Conservation (phyloP, 106 monocot species). For the Phalaenopsis equestris region DNA sequence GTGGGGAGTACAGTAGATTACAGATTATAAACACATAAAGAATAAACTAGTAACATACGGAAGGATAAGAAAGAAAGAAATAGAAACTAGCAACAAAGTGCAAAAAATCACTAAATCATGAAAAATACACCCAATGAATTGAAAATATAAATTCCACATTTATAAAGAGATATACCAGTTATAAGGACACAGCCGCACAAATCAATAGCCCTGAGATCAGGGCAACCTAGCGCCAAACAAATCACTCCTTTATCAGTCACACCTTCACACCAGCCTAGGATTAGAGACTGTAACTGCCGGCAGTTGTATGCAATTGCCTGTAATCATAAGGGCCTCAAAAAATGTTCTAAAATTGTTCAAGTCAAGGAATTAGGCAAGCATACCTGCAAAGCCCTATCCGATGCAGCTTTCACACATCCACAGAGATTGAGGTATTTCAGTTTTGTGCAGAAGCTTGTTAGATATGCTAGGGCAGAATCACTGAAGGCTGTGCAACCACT, state of each 20-base stretch:
- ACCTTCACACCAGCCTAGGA: constrained; percentile 88
- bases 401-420: constrained; percentile 76
- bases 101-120: neutral
- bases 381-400: constrained; percentile 89
- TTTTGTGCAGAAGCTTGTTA: constrained; percentile 49
- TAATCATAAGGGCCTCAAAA: constrained; percentile 9
- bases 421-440: constrained; percentile 82
- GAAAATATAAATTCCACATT: neutral
- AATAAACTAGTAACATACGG: neutral
- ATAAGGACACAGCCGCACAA: constrained; percentile 93
- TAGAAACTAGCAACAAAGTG: neutral
- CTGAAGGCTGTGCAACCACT: constrained; percentile 81
- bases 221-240: constrained; percentile 79
- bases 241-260: constrained; percentile 78
- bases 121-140: neutral
- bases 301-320: constrained; percentile 86
- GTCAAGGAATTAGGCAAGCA: neutral
- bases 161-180: constrained; percentile 50
- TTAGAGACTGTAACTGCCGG: constrained; percentile 56
- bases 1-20: neutral
- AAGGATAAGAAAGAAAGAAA: neutral
- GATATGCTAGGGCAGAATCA: constrained; percentile 63
- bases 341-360: neutral
- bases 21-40: neutral
- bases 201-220: constrained; percentile 72